These are phyloP conservation scores for Exidia glandulosa DNA, from an alignment of 768 basidiomycete species.

Conservation along the genomic window DNA sequence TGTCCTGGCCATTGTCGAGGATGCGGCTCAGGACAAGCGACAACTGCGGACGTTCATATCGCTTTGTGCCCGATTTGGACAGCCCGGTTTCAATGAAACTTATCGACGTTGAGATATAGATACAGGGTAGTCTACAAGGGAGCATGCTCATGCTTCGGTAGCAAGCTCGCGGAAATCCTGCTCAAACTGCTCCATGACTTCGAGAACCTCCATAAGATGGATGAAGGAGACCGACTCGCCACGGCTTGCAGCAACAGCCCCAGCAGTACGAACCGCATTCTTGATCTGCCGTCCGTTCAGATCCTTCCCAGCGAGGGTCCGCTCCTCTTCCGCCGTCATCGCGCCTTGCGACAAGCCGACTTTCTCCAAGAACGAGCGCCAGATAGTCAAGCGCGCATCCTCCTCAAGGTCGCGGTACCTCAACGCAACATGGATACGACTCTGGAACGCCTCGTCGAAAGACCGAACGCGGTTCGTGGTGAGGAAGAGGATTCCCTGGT, in stretches of 20 bases:
- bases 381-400: constrained; percentile 48
- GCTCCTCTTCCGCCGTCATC: constrained; percentile 33
- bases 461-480: constrained; percentile 28
- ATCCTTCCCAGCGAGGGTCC: constrained; percentile 35
- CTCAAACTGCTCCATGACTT: constrained; percentile 49
- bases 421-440: constrained; percentile 26
- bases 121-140: too few relatives aligned
- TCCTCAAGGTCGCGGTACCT: constrained; percentile 49
- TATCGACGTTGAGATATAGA: too few relatives aligned
- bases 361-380: constrained; percentile 48
- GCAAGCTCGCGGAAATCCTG: background rate
- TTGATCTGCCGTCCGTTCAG: constrained; percentile 61
- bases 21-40: too few relatives aligned
- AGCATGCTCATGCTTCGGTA: too few relatives aligned
- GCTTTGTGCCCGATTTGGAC: too few relatives aligned
- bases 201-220: constrained; percentile 47
- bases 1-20: too few relatives aligned
- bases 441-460: constrained; percentile 27
- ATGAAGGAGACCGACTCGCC: constrained; percentile 33
- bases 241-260: constrained; percentile 43
- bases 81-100: too few relatives aligned
- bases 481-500: constrained; percentile 27
- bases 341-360: constrained; percentile 10
- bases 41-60: too few relatives aligned
- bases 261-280: constrained; percentile 57